phyloP scores from a whole-genome alignment of 805 yeast genomes.

The Ogataea thermomethanolica region DNA sequence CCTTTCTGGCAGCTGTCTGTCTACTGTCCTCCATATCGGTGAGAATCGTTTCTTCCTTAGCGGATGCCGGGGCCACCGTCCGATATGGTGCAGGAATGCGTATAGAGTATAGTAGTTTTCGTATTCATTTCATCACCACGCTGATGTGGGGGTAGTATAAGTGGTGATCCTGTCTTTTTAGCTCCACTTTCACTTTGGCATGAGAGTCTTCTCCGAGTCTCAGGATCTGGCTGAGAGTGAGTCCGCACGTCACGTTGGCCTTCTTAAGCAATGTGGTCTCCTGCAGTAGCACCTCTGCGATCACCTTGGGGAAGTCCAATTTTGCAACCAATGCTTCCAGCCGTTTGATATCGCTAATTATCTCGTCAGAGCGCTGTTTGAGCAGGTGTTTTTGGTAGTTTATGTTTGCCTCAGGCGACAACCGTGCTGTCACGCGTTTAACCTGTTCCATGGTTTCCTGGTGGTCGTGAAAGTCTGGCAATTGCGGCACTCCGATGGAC shows the following conservation, averaged over 20 bases:
- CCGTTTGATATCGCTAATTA: conserved; percentile 5
- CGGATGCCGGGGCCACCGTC: conserved; percentile 58
- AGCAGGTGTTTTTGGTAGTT: conserved; percentile 13
- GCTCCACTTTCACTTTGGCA: conserved; percentile 17
- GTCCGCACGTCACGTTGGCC: conserved; percentile 30
- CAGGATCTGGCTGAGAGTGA: conserved; percentile 18
- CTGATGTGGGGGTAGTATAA: conserved; percentile 44
- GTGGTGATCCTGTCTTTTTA: conserved; percentile 38
- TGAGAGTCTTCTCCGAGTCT: conserved; percentile 13
- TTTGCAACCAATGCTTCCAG: conserved; percentile 9
- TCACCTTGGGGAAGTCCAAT: conserved; percentile 10
- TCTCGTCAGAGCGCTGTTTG: conserved; percentile 19
- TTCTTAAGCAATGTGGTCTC: conserved; percentile 22
- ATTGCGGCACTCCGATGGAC: conserved; percentile 72
- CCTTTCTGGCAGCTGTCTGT: background rate
- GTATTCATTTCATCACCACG: conserved; percentile 7
- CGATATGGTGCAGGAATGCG: conserved; percentile 22
- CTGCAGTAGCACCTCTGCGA: conserved; percentile 4
- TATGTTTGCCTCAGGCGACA: conserved; percentile 13
- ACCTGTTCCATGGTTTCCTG: conserved; percentile 16
- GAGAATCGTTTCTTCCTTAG: conserved; percentile 52
- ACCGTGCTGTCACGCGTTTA: conserved; percentile 11
- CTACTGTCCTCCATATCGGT: conserved; percentile 39
- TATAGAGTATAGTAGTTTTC: background rate
- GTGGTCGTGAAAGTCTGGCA: conserved; percentile 49